These are phyloP conservation scores for Pterocarpus santalinus DNA, from an alignment of 306 rosid genomes.

Conservation along the genomic window DNA sequence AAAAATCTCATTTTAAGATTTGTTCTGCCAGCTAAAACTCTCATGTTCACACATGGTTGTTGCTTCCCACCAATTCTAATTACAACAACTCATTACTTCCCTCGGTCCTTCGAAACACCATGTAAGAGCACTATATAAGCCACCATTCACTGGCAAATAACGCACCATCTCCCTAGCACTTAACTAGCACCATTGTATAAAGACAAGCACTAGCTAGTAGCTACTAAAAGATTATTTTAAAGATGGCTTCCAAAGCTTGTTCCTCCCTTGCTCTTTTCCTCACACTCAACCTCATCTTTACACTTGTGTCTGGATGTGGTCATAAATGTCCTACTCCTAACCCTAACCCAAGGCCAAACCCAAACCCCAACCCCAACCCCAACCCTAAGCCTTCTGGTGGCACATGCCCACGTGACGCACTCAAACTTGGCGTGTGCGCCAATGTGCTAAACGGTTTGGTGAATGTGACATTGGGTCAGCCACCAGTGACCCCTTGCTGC, in stretches of 20 bases:
- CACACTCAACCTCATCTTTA: slow-evolving; percentile 59
- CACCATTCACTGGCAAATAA: background rate
- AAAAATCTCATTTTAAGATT: background rate
- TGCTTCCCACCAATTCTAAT: background rate
- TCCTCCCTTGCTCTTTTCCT: slow-evolving; percentile 63
- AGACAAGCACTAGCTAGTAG: too few species aligned
- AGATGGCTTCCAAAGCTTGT: slow-evolving; percentile 63
- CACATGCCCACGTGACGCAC: slow-evolving; percentile 62
- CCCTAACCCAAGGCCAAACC: slow-evolving; percentile 6
- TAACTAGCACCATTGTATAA: too few species aligned
- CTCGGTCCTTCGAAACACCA: background rate
- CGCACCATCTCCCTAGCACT: background rate
- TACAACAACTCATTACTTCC: background rate
- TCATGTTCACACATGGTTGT: background rate
- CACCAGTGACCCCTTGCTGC: slow-evolving; percentile 73
- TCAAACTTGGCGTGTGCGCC: slow-evolving; percentile 67
- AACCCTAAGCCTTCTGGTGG: background rate
- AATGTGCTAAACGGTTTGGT: slow-evolving; percentile 57
- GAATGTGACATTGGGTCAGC: slow-evolving; percentile 55
- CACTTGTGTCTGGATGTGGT: slow-evolving; percentile 53
- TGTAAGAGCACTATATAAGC: background rate
- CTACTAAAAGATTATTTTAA: too few species aligned
- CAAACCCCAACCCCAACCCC: background rate
- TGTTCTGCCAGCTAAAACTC: background rate
- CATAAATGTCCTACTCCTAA: slow-evolving; percentile 3